phyloP scores from a whole-genome alignment of 345 rosid species.

The Punica granatum region DNA sequence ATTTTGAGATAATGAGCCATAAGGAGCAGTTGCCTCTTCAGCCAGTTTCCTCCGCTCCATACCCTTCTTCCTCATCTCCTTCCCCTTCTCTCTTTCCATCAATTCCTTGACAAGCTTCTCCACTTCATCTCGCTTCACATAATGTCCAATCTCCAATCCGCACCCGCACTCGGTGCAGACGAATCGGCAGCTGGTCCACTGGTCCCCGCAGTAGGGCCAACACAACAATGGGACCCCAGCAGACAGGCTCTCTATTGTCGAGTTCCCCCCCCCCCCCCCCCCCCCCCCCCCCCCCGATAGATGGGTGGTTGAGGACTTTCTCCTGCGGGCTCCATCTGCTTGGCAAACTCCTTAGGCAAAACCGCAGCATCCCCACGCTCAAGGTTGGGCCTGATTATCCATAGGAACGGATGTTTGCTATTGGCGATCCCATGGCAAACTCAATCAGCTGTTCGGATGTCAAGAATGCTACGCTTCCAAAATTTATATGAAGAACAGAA shows the following conservation, averaged over 20 bases:
- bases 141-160: background rate
- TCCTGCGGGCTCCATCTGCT: conserved; percentile 56
- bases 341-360: conserved; percentile 29
- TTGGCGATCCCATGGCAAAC: conserved; percentile 48
- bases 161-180: background rate
- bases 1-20: conserved; percentile 21
- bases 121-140: background rate
- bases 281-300: conserved; percentile 29
- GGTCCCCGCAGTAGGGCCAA: conserved; percentile 50
- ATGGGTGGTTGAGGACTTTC: conserved; percentile 39
- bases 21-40: conserved; percentile 10
- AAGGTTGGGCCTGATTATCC: conserved; percentile 46
- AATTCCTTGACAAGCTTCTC: conserved; percentile 1
- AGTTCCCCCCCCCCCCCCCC: conserved; percentile 49
- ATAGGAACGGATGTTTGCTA: conserved; percentile 34
- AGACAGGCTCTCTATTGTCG: conserved; percentile 35
- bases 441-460: conserved; percentile 22
- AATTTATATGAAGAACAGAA: background rate
- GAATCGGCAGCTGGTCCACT: conserved; percentile 34
- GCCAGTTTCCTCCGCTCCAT: conserved; percentile 18
- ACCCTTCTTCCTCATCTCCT: conserved; percentile 10
- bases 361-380: conserved; percentile 29
- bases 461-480: conserved; percentile 3
- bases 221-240: conserved; percentile 43
- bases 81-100: conserved; percentile 4